These are phyloP conservation scores for Pythium brachiatum DNA, from an alignment of 352 stramenopile genomes.

Conservation along the genomic window DNA sequence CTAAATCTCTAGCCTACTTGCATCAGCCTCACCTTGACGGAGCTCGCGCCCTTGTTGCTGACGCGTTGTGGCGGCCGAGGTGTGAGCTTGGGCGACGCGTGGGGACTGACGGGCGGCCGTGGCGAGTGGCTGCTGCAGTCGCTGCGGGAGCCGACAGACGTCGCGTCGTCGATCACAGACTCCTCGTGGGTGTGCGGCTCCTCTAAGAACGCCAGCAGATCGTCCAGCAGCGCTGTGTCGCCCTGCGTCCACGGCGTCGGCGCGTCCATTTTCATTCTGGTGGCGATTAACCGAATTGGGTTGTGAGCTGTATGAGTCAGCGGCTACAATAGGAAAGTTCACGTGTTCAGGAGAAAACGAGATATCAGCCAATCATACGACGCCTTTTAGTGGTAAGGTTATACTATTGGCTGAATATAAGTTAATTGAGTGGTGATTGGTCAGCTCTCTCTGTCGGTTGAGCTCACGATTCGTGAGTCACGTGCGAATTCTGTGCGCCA, in stretches of 20 bases:
- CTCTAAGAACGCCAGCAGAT: slow-evolving; percentile 1
- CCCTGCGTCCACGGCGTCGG: background rate
- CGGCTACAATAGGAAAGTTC: background rate
- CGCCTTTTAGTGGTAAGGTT: background rate
- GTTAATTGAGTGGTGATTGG: too few species aligned
- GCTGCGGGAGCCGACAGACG: background rate
- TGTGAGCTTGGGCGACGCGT: background rate
- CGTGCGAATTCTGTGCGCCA: too few species aligned
- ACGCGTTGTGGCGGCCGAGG: background rate
- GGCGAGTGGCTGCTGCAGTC: background rate
- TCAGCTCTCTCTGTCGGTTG: too few species aligned
- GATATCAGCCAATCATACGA: background rate
- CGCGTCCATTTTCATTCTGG: background rate
- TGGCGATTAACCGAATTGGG: background rate
- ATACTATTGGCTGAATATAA: background rate
- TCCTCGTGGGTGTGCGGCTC: background rate
- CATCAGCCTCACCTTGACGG: background rate
- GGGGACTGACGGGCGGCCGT: background rate
- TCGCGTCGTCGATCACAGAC: background rate
- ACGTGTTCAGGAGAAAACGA: background rate
- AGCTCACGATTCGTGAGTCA: too few species aligned
- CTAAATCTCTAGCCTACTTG: background rate
- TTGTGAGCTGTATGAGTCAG: background rate
- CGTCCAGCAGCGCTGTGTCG: background rate
- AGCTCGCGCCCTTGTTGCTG: background rate